These are phyloP conservation scores for Grifola frondosa DNA, from an alignment of 1,284 basidiomycete genomes.

Conservation along the genomic window DNA sequence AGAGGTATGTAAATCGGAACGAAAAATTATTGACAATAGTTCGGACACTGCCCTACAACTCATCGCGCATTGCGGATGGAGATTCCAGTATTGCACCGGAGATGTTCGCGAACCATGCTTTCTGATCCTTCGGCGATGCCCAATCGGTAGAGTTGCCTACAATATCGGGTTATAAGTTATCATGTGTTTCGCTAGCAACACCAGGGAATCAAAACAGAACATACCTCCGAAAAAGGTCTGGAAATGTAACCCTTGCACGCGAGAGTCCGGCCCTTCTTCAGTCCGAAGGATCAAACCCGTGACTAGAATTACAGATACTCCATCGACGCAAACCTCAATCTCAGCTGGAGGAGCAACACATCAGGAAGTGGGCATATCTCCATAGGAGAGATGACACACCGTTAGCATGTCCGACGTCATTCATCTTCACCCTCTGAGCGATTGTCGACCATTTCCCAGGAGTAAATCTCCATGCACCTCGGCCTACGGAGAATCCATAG, in stretches of 20 bases:
- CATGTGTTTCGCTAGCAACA: background rate
- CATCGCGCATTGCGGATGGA: conserved; percentile 4
- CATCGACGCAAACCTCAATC: conserved; percentile 57
- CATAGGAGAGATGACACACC: conserved; percentile 31
- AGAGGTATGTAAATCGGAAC: no score
- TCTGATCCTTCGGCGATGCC: conserved; percentile 64
- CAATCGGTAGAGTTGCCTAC: conserved; percentile 54
- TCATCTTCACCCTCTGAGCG: conserved; percentile 63
- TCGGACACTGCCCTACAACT: conserved; percentile 9
- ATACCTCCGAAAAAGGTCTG: conserved; percentile 76
- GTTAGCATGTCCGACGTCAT: conserved; percentile 46
- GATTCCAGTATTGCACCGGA: conserved; percentile 46
- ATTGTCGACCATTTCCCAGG: conserved; percentile 56
- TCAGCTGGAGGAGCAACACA: conserved; percentile 41
- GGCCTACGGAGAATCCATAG: conserved; percentile 60
- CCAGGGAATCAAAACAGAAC: conserved; percentile 10
- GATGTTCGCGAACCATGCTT: conserved; percentile 64
- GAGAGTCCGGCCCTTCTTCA: conserved; percentile 33
- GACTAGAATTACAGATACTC: conserved; percentile 46
- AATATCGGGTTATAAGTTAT: background rate
- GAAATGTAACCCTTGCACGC: conserved; percentile 61
- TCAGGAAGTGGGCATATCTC: background rate
- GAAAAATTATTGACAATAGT: no score
- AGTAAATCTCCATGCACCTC: conserved; percentile 49
- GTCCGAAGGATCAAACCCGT: conserved; percentile 45